Conservation (phyloP, 2,329 filamentous ascomycete genomes). For the Cordyceps pruinosa region DNA sequence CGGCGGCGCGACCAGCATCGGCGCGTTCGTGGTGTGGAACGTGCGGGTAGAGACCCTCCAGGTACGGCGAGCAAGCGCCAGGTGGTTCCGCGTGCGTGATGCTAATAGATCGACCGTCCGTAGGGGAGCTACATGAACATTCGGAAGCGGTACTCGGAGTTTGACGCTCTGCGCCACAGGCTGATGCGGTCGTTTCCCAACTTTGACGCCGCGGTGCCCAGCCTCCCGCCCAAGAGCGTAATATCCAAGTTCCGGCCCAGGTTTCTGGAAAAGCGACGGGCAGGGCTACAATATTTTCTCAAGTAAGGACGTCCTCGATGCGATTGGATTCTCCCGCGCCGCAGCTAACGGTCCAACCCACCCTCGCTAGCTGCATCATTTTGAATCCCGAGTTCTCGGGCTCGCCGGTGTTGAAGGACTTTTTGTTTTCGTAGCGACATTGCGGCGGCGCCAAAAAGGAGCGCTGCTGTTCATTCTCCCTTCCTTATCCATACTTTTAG, state of each 20-base stretch:
- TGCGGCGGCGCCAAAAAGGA: neutral
- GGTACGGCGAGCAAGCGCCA: constrained; percentile 42
- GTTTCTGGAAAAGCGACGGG: constrained; percentile 78
- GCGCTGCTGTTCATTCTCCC: neutral
- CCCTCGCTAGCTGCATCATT: constrained; percentile 17
- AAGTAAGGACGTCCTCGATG: constrained; percentile 53
- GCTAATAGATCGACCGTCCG: constrained; percentile 18
- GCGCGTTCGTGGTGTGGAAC: constrained; percentile 95
- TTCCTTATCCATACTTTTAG: neutral
- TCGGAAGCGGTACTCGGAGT: constrained; percentile 81
- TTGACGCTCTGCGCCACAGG: constrained; percentile 70
- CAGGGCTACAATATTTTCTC: constrained; percentile 83
- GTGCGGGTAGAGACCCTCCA: constrained; percentile 80
- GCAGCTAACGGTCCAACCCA: constrained; percentile 14
- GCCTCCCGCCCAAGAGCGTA: constrained; percentile 82
- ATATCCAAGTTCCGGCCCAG: constrained; percentile 77
- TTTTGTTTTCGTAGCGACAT: constrained; percentile 17
- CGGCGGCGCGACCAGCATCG: constrained; percentile 51
- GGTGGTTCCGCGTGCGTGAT: neutral
- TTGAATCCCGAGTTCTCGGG: constrained; percentile 19
- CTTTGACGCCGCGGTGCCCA: constrained; percentile 79
- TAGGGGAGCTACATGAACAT: constrained; percentile 57
- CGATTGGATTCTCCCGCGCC: neutral
- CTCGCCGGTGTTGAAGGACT: constrained; percentile 20
- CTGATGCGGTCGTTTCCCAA: constrained; percentile 76